These are phyloP conservation scores for Hydrangea macrophylla DNA, from an alignment of 148 eudicot genomes.

Conservation along the genomic window DNA sequence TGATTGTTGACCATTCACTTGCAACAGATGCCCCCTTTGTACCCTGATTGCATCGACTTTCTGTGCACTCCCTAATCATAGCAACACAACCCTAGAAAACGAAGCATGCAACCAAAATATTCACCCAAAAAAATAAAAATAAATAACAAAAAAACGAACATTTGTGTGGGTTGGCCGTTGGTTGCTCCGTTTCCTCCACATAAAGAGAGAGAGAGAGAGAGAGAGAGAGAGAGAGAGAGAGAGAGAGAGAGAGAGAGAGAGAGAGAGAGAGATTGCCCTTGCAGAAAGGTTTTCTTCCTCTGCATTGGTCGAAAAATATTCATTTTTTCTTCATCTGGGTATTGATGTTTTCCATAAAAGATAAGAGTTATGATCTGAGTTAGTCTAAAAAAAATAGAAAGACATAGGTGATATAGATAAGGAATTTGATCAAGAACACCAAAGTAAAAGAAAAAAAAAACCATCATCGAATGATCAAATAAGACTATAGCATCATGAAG, in stretches of 20 bases:
- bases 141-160: not conserved
- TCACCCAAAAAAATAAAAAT: not conserved
- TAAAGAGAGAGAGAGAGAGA: conserved; percentile 10
- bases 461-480: not conserved
- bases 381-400: too few relatives aligned
- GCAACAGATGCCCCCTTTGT: not conserved
- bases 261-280: not conserved
- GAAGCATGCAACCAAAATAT: too few relatives aligned
- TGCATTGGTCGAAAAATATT: not conserved
- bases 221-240: conserved; percentile 13
- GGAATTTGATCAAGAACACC: conserved; percentile 6
- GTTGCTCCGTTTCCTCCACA: not conserved
- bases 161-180: not conserved
- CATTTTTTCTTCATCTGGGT: conserved; percentile 2
- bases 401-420: too few relatives aligned
- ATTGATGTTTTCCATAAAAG: conserved; percentile 1
- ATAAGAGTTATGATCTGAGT: not conserved
- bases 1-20: conserved; percentile 1
- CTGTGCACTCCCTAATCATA: conserved; percentile 8
- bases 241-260: conserved; percentile 13
- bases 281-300: not conserved
- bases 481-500: conserved; percentile 34
- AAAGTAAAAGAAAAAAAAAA: not conserved
- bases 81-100: not conserved
- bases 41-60: conserved; percentile 5